These are phyloP conservation scores for Lupinus albus DNA, from an alignment of 306 rosid species.

Conservation along the genomic window DNA sequence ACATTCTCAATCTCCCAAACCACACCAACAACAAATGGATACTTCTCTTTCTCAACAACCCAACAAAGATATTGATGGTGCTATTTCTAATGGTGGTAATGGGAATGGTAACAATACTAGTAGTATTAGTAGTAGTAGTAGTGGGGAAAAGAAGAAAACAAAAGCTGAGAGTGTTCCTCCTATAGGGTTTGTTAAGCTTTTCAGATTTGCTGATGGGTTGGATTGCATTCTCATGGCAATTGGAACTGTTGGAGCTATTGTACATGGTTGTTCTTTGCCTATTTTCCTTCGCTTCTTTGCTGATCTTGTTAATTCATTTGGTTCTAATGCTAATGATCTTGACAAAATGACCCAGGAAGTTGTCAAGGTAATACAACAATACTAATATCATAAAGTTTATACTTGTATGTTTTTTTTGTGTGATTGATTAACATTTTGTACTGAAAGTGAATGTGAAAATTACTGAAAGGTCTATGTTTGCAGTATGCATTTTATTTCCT, in stretches of 20 bases:
- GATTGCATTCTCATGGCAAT: constrained; percentile 80
- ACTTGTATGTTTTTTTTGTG: not conserved
- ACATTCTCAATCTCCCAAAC: no score
- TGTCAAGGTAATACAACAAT: constrained; percentile 58
- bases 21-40: constrained; percentile 42
- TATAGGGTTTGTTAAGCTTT: constrained; percentile 68
- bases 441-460: constrained; percentile 18
- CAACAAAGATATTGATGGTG: constrained; percentile 44
- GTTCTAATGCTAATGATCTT: constrained; percentile 75
- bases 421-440: not conserved
- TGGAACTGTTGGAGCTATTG: constrained; percentile 87
- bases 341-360: constrained; percentile 93
- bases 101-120: constrained; percentile 12
- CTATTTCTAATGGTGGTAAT: not conserved
- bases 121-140: constrained; percentile 2
- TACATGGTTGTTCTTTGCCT: constrained; percentile 93
- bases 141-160: constrained; percentile 58
- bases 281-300: constrained; percentile 93
- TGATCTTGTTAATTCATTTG: constrained; percentile 96
- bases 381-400: not conserved
- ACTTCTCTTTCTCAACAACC: constrained; percentile 41
- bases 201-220: constrained; percentile 91
- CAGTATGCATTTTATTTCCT: constrained; percentile 97
- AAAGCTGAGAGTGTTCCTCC: constrained; percentile 60
- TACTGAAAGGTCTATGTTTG: constrained; percentile 15